Percentiles rank a stretch among this genome's conserved stretches.
phyloP scores from a whole-genome alignment of 164 flowering plant genomes.

The Macadamia tetraphylla region DNA sequence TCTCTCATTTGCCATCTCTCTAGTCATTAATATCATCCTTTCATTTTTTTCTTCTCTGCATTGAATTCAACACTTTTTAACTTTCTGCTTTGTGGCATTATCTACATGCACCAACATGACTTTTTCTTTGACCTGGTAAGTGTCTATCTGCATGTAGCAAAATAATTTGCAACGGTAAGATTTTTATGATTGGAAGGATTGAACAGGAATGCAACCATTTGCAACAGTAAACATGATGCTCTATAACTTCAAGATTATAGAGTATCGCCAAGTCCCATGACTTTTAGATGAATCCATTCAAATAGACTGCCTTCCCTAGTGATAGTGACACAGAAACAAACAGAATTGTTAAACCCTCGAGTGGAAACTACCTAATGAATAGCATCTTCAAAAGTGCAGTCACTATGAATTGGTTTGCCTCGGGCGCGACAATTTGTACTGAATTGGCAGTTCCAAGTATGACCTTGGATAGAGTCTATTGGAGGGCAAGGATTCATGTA shows the following conservation, averaged over 20 bases:
- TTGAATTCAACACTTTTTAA: conserved; percentile 9
- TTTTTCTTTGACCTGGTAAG: conserved; percentile 24
- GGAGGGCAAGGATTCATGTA: too few species aligned
- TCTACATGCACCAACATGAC: conserved; percentile 20
- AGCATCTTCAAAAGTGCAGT: conserved; percentile 18
- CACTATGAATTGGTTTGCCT: conserved; percentile 8
- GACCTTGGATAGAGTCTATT: too few species aligned
- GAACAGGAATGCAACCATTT: background rate
- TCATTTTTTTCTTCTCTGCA: conserved; percentile 18
- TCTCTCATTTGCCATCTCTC: conserved; percentile 44
- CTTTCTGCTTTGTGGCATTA: conserved; percentile 15
- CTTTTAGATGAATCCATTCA: too few species aligned
- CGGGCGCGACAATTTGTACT: background rate
- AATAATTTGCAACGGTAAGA: conserved; percentile 7
- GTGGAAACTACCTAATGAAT: conserved; percentile 21
- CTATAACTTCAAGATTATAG: too few species aligned
- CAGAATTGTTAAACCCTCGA: too few species aligned
- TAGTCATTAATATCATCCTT: conserved; percentile 23
- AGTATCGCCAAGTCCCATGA: too few species aligned
- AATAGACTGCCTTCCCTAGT: too few species aligned
- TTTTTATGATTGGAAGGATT: too few species aligned
- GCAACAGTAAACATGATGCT: background rate
- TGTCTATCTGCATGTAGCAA: conserved; percentile 20
- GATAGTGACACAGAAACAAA: too few species aligned
- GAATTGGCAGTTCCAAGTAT: background rate